phyloP scores from a whole-genome alignment of 2,329 filamentous ascomycete species.

The Ambrosiella xylebori region DNA sequence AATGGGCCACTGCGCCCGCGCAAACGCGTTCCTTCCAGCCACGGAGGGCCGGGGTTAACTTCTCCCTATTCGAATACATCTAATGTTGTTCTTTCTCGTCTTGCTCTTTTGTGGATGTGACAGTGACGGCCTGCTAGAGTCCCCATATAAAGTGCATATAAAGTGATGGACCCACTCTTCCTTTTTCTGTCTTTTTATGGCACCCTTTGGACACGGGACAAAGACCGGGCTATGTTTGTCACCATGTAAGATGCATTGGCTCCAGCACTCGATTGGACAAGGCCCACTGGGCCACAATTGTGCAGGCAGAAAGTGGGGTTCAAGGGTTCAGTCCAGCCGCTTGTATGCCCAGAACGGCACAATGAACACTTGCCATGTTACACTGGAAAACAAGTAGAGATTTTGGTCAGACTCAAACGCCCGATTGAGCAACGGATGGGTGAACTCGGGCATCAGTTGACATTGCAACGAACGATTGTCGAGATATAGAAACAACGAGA shows the following conservation, averaged over 20 bases:
- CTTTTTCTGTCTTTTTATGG: too few relatives aligned
- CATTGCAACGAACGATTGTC: neutral
- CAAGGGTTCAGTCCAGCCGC: neutral
- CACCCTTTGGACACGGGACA: too few relatives aligned
- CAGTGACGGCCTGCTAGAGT: too few relatives aligned
- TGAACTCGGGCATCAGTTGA: neutral
- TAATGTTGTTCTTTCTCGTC: neutral
- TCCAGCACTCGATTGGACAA: too few relatives aligned
- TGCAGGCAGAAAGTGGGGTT: neutral
- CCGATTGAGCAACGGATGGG: neutral
- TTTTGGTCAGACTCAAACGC: neutral
- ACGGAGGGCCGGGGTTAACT: neutral
- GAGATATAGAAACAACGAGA: too few relatives aligned
- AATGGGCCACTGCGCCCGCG: neutral
- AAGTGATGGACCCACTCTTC: too few relatives aligned
- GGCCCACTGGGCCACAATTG: too few relatives aligned
- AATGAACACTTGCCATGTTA: neutral
- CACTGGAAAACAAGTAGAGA: neutral
- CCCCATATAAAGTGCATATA: too few relatives aligned
- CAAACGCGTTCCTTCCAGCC: neutral
- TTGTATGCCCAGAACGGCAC: neutral
- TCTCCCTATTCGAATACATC: neutral
- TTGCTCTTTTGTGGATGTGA: neutral
- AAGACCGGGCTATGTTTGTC: too few relatives aligned
- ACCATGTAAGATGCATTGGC: too few relatives aligned